A percentile compares a stretch with the other conserved stretches of the same genome.
phyloP scores from a whole-genome alignment of 139 green algal species.

The Haematococcus lacustris region DNA sequence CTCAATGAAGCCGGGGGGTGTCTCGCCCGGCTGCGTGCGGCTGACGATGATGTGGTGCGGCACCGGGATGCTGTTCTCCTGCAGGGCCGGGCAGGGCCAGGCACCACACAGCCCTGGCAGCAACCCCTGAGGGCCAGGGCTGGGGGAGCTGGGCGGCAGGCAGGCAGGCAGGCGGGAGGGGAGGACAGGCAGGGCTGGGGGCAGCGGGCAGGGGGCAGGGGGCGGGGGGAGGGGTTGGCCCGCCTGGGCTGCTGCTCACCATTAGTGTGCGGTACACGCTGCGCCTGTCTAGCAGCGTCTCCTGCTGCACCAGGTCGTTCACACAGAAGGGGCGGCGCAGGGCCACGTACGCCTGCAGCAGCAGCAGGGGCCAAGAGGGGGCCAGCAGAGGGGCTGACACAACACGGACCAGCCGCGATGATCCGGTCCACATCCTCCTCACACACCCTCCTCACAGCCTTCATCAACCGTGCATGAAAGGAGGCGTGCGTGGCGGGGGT shows the following conservation, averaged over 20 bases:
- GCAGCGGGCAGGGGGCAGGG: too few species aligned
- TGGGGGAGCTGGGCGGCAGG: too few species aligned
- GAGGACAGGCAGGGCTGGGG: too few species aligned
- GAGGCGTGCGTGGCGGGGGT: too few species aligned
- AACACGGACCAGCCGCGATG: too few species aligned
- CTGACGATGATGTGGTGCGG: conserved; percentile 85
- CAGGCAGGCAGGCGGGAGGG: too few species aligned
- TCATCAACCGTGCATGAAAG: too few species aligned
- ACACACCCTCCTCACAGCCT: too few species aligned
- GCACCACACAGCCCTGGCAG: neutral
- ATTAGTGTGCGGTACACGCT: conserved; percentile 68
- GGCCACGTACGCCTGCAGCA: conserved; percentile 61
- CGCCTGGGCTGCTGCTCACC: conserved; percentile 23
- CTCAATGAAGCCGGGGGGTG: conserved; percentile 73
- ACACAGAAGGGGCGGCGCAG: conserved; percentile 87
- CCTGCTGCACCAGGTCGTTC: conserved; percentile 85
- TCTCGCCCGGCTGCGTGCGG: conserved; percentile 36
- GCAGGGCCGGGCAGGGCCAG: neutral
- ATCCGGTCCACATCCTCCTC: too few species aligned
- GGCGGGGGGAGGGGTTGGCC: too few species aligned
- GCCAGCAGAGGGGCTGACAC: too few species aligned
- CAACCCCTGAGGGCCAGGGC: too few species aligned
- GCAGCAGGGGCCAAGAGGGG: neutral
- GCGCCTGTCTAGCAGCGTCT: conserved; percentile 76
- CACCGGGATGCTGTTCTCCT: conserved; percentile 71